Evolutionary conservation across 225 moss, liverwort and hornwort species (phyloP), one percentile per base, ranked within the genome.

Genomic region (Anthoceros angustus): DNA sequence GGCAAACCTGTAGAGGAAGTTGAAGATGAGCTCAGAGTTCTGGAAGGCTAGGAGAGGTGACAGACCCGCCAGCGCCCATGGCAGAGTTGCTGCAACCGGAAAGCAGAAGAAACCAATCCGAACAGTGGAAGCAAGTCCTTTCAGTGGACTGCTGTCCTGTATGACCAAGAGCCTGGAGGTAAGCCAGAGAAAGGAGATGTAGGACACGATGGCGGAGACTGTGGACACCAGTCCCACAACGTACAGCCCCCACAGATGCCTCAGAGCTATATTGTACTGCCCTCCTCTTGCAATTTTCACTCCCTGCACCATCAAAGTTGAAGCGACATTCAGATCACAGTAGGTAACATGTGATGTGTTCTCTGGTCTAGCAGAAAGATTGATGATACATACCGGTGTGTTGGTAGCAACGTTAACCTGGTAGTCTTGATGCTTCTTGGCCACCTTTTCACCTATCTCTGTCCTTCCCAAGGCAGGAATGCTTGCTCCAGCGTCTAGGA

Each of bases 211-310:
- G 20, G 74, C 71, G 62, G 80, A 65, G 43, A 80, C 7, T 5
- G 71, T 72, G 20, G 80, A 74, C 6, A 71, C 43, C 42, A 77
- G 50, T 66, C 69, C 76, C 49, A 80, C 71, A 40, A 72, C 11
- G 67, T 74, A 80, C 21, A 80, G 26, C 1, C 80, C 74, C 40
- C 62, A 14, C 3, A 80, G 38, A 40, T 80, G 76, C 23, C 41
- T 23, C 5, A 71, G 11, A 0, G 62, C 41, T 42, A 63, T 25
- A 20, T 20, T 2, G 42, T 41, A 41, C 41, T 42, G 55, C 26
- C 14, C 12, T 6, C 20, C 7, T 3, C 62, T 42, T 41, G 21
- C 40, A 42, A 61, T 15, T 21, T 14, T 10, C 68, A 38, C 9
- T 5, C 39, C 9, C 10, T 38, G 20, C 65, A 39, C 20, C 26